phyloP scores from a whole-genome alignment of 2,329 filamentous ascomycete genomes.

The Aureobasidium namibiae region DNA sequence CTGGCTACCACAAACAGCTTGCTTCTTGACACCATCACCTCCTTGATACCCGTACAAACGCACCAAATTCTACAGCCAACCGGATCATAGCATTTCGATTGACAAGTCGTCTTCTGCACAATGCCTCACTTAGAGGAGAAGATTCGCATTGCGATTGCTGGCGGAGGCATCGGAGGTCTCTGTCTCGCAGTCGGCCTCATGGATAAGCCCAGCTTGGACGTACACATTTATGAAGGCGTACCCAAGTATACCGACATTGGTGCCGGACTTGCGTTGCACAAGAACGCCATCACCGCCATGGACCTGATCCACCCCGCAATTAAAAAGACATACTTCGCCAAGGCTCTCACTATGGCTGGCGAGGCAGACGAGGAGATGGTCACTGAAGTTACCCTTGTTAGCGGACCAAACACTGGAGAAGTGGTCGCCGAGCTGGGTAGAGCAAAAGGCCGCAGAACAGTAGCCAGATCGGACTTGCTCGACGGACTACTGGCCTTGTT shows the following conservation, averaged over 20 bases:
- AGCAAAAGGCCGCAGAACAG: slow-evolving; percentile 27
- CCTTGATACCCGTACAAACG: background rate
- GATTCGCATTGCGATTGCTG: slow-evolving; percentile 40
- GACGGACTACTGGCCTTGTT: slow-evolving; percentile 40
- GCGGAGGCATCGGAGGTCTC: slow-evolving; percentile 45
- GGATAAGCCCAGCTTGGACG: slow-evolving; percentile 33
- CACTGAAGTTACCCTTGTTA: slow-evolving; percentile 27
- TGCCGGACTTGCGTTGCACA: slow-evolving; percentile 43
- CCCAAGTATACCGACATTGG: slow-evolving; percentile 40
- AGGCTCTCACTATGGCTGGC: slow-evolving; percentile 40
- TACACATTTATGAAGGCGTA: slow-evolving; percentile 45
- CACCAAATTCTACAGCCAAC: background rate
- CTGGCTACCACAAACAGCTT: background rate
- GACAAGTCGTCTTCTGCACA: background rate
- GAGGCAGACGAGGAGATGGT: slow-evolving; percentile 26
- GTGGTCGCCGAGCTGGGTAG: slow-evolving; percentile 30
- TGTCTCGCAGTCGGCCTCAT: slow-evolving; percentile 40
- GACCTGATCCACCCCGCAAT: slow-evolving; percentile 27
- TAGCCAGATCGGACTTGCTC: slow-evolving; percentile 44
- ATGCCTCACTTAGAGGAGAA: slow-evolving; percentile 15
- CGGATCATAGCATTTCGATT: background rate
- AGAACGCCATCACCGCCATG: slow-evolving; percentile 46
- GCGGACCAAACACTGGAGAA: slow-evolving; percentile 32
- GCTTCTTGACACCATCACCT: background rate
- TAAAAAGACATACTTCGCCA: slow-evolving; percentile 40